Conservation (phyloP, 2,329 filamentous ascomycete species). For the Colletotrichum costaricense region DNA sequence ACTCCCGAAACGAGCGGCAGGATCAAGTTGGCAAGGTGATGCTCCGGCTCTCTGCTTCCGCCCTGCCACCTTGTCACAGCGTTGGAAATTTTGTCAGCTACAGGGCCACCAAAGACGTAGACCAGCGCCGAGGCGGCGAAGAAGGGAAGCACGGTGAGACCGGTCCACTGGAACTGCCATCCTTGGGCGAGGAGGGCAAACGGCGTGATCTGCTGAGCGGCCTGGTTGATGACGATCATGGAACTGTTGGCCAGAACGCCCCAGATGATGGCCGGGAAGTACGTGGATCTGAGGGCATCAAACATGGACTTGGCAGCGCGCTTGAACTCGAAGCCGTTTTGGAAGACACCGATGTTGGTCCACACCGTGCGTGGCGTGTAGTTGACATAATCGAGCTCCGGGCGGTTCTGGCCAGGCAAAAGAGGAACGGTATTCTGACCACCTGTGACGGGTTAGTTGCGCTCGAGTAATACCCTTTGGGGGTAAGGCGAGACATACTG, state of each 20-base stretch:
- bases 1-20: slow-evolving; percentile 44
- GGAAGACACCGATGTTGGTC: slow-evolving; percentile 47
- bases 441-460: not conserved
- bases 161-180: slow-evolving; percentile 44
- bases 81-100: slow-evolving; percentile 44
- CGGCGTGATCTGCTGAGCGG: slow-evolving; percentile 39
- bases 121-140: slow-evolving; percentile 36
- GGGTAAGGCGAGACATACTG: slow-evolving; percentile 22
- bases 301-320: slow-evolving; percentile 40
- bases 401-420: slow-evolving; percentile 40
- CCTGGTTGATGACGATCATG: slow-evolving; percentile 44
- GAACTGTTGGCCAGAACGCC: slow-evolving; percentile 43
- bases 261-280: slow-evolving; percentile 49
- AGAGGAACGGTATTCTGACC: slow-evolving; percentile 39
- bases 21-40: slow-evolving; percentile 45
- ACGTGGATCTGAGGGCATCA: slow-evolving; percentile 44
- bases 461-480: accelerated
- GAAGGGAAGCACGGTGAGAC: slow-evolving; percentile 42
- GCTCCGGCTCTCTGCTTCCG: slow-evolving; percentile 45
- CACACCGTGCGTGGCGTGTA: slow-evolving; percentile 43
- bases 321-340: slow-evolving; percentile 41
- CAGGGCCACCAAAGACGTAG: slow-evolving; percentile 42
- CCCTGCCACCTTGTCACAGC: slow-evolving; percentile 42
- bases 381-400: slow-evolving; percentile 41
- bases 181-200: slow-evolving; percentile 37